Base-by-base conservation (phyloP, 2,329 filamentous ascomycete species). In the Mycosphaerelloides madeirae region DNA sequence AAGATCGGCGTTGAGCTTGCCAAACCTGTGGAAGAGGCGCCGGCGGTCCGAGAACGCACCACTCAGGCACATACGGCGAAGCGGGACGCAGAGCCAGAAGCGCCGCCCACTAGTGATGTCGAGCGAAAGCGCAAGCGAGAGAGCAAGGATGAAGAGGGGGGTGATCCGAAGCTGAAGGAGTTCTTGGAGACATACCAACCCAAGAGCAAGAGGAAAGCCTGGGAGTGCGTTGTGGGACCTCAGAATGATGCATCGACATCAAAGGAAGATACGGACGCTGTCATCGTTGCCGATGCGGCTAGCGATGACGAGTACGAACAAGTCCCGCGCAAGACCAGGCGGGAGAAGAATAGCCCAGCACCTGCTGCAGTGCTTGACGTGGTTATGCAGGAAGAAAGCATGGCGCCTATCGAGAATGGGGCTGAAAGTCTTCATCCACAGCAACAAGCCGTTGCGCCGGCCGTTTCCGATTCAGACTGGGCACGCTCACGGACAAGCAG, bases 1-100 rank as follows among this genome's bases (percentile, higher is more conserved):
- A 94, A 84, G 72, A 89, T 98, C 60, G 78, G 77, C 22, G 93
- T 96, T 50, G 90, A 96, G 71, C 72, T 93, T 61, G 93, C 93
- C 44, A 83, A 80, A 65, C 84, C 93, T 48, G 85, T 94, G 31
- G 53, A 56, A 29, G 58, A 72, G 64, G 78, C 51, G 6, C 35
- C 14, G n/a, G 15, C 16, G 6, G 22, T 25, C 22, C 22, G 22
- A 25, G 19, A 19, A 6, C 14, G 33, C 15, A 6, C 13, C 31
- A 31, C 43, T 3, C 34, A 35, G 22, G 47, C 48, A 22, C 52
- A 46, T 11, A 50, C 46, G n/a, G 53, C 53, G 12, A 42, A 38
- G 42, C 41, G 37, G 18, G 56, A 53, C 32, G 49, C 60, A 14
- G 59, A 18, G 20, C 39, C 29, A 14, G 33, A 44, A 36, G 39